phyloP scores from a whole-genome alignment of 2,329 filamentous ascomycete species.

The Apiospora koreana region DNA sequence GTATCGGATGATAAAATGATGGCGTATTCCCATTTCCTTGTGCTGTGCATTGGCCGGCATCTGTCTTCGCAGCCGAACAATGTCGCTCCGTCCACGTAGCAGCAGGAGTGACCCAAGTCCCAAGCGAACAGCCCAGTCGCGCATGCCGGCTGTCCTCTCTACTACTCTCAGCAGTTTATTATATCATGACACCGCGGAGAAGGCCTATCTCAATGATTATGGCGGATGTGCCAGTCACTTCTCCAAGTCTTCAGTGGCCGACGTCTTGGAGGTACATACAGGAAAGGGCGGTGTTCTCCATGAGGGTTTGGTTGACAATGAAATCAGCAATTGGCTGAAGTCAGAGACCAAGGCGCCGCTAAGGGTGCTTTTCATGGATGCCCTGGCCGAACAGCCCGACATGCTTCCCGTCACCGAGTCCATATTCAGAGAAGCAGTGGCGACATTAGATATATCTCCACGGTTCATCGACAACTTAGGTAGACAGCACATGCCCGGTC shows the following conservation, averaged over 20 bases:
- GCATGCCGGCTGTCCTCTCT: not conserved
- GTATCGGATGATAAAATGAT: not conserved
- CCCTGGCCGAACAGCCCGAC: constrained; percentile 10
- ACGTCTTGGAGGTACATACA: constrained; percentile 11
- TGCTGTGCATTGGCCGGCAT: not conserved
- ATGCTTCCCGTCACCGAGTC: constrained; percentile 10
- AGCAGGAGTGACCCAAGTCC: not conserved
- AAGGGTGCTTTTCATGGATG: constrained; percentile 13
- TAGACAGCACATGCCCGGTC: constrained; percentile 15
- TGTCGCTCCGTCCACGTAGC: not conserved
- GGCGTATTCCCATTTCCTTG: not conserved
- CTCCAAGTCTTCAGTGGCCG: constrained; percentile 3
- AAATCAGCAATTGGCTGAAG: constrained; percentile 7
- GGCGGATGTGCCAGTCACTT: constrained; percentile 11
- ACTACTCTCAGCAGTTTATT: not conserved
- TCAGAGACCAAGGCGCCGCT: not conserved
- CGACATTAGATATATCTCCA: not conserved
- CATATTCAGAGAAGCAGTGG: not conserved
- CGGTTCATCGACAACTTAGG: constrained; percentile 12
- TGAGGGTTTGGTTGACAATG: constrained; percentile 3
- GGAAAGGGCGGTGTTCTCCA: not conserved
- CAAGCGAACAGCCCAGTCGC: not conserved
- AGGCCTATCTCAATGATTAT: constrained; percentile 6
- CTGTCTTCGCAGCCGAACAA: not conserved
- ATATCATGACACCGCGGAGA: constrained; percentile 11